These are phyloP conservation scores for Eucalyptus erythrocorys DNA, from an alignment of 345 rosid species.

Conservation along the genomic window DNA sequence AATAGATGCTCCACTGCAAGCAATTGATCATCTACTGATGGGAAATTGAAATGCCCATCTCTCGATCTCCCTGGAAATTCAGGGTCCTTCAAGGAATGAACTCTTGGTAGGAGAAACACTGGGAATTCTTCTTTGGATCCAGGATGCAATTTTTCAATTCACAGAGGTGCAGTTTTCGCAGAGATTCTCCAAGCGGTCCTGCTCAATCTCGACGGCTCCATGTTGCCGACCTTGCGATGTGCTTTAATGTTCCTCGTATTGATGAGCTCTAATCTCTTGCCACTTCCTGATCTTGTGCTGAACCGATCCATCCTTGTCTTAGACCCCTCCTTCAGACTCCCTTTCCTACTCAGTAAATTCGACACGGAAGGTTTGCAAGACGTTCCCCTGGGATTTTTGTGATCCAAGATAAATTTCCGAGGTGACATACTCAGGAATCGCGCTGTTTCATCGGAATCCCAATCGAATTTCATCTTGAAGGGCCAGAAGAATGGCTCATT, in stretches of 20 bases:
- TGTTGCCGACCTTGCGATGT: not conserved
- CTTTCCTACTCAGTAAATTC: not conserved
- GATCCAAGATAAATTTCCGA: not conserved
- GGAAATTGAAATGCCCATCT: not conserved
- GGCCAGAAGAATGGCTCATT: slow-evolving; percentile 5
- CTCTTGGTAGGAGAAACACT: not conserved
- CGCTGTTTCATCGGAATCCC: not conserved
- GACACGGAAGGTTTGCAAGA: not conserved
- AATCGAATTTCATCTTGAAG: not conserved
- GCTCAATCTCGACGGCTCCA: not conserved
- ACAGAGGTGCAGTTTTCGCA: not conserved
- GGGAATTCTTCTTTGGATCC: not conserved
- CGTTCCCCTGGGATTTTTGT: not conserved
- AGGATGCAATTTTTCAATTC: not conserved
- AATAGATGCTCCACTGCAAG: not conserved
- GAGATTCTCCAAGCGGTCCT: not conserved
- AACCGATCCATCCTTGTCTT: not conserved
- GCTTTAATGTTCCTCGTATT: not conserved
- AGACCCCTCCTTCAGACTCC: not conserved
- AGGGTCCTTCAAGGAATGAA: not conserved
- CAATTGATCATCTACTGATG: not conserved
- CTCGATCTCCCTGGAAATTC: not conserved
- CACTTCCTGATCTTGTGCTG: not conserved
- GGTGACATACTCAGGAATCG: not conserved
- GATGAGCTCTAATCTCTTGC: not conserved